A percentile compares a stretch with the other conserved stretches of the same genome.
These are phyloP conservation scores for Candida dubliniensis DNA, from an alignment of 1,139 yeast genomes.

Conservation along the genomic window DNA sequence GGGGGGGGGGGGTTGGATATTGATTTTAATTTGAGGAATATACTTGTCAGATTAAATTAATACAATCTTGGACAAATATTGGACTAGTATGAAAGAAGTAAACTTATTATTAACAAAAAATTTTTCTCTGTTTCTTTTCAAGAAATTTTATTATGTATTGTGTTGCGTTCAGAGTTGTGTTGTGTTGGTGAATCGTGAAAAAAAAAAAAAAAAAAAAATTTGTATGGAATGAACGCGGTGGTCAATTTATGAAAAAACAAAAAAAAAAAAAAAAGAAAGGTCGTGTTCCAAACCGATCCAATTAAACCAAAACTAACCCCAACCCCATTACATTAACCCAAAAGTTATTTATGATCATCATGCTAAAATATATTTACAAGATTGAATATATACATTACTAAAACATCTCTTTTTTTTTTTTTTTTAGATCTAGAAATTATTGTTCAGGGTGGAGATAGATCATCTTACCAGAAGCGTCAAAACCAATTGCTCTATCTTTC, in stretches of 20 bases:
- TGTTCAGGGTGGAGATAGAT: conserved; percentile 26
- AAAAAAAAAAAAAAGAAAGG: background rate
- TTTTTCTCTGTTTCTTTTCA: background rate
- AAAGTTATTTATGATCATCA: no score
- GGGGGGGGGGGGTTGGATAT: no score
- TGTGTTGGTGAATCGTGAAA: background rate
- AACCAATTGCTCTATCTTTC: conserved; percentile 79
- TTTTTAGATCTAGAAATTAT: no score
- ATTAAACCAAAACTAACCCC: no score
- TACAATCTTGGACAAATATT: background rate
- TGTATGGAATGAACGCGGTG: background rate
- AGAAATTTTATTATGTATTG: no score
- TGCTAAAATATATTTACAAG: conserved; percentile 3
- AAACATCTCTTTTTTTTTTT: background rate
- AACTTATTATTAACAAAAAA: background rate
- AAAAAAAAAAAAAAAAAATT: background rate
- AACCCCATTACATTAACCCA: no score
- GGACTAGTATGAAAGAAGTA: no score
- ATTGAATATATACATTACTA: conserved; percentile 4
- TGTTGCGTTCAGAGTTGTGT: no score
- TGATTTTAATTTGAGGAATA: no score
- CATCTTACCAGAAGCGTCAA: conserved; percentile 69
- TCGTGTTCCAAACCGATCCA: background rate
- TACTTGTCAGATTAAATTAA: background rate
- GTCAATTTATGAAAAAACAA: background rate